Conservation (phyloP, 768 basidiomycete genomes). For the Coprinellus micaceus region DNA sequence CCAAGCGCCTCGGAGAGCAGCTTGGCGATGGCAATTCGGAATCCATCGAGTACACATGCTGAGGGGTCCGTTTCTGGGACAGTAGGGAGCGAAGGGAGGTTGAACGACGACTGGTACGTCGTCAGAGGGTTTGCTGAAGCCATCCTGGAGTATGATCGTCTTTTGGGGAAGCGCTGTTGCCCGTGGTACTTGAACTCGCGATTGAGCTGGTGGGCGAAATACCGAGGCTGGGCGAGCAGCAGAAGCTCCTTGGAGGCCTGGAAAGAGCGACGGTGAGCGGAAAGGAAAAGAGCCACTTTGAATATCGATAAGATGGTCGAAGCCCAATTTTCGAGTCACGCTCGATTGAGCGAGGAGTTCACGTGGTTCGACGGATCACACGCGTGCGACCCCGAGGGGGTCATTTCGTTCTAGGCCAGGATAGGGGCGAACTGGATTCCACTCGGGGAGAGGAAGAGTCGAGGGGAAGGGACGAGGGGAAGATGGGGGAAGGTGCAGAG, state of each 20-base stretch:
- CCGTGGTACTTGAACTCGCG: neutral
- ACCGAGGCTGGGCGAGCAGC: neutral
- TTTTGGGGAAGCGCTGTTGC: neutral
- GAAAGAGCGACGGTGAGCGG: neutral
- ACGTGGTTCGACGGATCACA: too few species aligned
- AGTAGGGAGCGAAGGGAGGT: slow-evolving; percentile 25
- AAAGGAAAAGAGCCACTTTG: slow-evolving; percentile 5
- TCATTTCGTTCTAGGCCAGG: too few species aligned
- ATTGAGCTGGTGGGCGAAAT: neutral
- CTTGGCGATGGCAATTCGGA: slow-evolving; percentile 78
- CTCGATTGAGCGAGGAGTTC: too few species aligned
- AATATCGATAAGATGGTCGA: slow-evolving; percentile 2
- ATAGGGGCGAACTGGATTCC: too few species aligned
- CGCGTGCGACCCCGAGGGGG: too few species aligned
- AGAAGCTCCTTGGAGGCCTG: neutral
- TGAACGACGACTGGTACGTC: slow-evolving; percentile 9
- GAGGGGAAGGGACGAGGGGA: too few species aligned
- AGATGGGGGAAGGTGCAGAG: too few species aligned
- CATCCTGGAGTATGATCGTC: neutral
- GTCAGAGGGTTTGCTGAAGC: neutral
- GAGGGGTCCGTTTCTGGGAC: slow-evolving; percentile 56
- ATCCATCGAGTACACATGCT: slow-evolving; percentile 66
- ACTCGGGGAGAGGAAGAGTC: too few species aligned
- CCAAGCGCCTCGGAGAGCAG: slow-evolving; percentile 64
- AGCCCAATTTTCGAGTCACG: neutral